These are phyloP conservation scores for Phytophthora capsici DNA, from an alignment of 352 stramenopile species.

Conservation along the genomic window DNA sequence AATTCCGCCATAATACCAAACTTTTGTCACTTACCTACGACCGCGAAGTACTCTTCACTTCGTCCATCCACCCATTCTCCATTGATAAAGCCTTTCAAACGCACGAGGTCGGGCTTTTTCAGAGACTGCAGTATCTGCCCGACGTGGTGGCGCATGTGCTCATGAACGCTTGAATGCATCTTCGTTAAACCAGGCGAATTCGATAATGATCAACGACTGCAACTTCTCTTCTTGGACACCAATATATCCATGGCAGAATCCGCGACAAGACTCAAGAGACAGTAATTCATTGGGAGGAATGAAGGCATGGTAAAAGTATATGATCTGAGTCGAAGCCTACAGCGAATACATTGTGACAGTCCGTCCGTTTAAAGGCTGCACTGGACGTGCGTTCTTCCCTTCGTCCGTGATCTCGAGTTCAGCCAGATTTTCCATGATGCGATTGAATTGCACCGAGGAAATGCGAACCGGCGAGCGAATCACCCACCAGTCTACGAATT, in stretches of 20 bases:
- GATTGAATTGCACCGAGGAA: conserved; percentile 22
- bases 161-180: conserved; percentile 14
- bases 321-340: too few species aligned
- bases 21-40: conserved; percentile 36
- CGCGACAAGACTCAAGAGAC: conserved; percentile 10
- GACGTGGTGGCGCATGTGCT: neutral
- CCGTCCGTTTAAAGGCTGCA: conserved; percentile 34
- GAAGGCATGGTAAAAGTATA: too few species aligned
- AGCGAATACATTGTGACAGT: conserved; percentile 37
- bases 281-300: too few species aligned
- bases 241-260: conserved; percentile 4
- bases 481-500: conserved; percentile 46
- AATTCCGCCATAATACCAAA: neutral
- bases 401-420: conserved; percentile 26
- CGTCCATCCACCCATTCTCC: conserved; percentile 63
- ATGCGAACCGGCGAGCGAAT: conserved; percentile 29
- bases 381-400: conserved; percentile 33
- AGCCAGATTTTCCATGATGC: conserved; percentile 21
- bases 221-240: too few species aligned
- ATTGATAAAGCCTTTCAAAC: conserved; percentile 63
- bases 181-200: conserved; percentile 6
- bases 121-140: conserved; percentile 26
- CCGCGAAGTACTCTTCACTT: conserved; percentile 40
- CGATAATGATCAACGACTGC: neutral
- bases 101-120: conserved; percentile 55